Evolutionary conservation across 495 filamentous ascomycete species (phyloP), one percentile per base, ranked within the genome.

Genomic region (Neurospora sp.): DNA sequence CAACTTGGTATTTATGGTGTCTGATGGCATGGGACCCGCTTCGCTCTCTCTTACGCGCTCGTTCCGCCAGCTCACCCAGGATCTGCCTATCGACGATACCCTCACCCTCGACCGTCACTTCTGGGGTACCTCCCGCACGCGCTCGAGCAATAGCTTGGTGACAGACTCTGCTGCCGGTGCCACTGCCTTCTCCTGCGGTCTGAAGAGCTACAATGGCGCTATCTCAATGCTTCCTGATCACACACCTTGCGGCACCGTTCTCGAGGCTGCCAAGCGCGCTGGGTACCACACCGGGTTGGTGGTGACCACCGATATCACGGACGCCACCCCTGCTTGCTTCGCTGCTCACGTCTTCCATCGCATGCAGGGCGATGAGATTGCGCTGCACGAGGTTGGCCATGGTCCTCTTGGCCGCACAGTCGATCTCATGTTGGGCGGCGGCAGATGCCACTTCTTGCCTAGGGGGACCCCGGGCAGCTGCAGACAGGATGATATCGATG

Each of bases 1-100:
- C 35, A 99, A 98, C 78, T 81, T 98, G 46, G 91, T 99, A 73
- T 98, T 99, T 85, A 98, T 99, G 96, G 96, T 99, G 10, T 96
- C 93, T 0, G 96, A 99, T 78, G 96, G 95, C 71, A 98, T 99
- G 96, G 96, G 96, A 0, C 96, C 96, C 4, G 92, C 94, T 27
- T 95, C 93, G 79, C 86, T 98, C 35, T 89, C 89, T 14, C 81
- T 98, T 78, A 97, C 96, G 7, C 85, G 96, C 68, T 89, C 88
- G 77, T 98, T 93, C 83, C 86, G 89, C 39, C 96, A 99, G 80
- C 81, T 84, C 59, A 83, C 86, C 41, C 84, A 90, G 41, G 88
- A 87, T 14, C 83, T 94, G 18, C 90, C 92, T 4, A 83, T 86
- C 71, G 88, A 90, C 71, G 87, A 96, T 74, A 89, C 86, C 7